Percentiles rank a stretch among this genome's conserved stretches.
Conservation (phyloP, 1,284 basidiomycete genomes). For the Pseudozyma thailandica region DNA sequence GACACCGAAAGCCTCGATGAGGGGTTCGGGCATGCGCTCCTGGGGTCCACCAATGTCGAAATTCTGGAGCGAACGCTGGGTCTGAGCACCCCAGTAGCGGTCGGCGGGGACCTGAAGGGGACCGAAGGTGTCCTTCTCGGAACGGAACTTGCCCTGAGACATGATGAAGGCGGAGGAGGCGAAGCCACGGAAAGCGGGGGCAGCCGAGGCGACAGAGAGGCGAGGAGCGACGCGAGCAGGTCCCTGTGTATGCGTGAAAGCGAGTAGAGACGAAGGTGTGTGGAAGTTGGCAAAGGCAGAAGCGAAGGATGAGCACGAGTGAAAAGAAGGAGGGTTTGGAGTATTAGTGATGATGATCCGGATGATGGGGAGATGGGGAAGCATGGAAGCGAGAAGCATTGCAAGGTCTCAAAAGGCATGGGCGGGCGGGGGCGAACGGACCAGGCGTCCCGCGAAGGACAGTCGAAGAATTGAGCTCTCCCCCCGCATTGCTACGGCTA, state of each 20-base stretch:
- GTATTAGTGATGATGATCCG: constrained; percentile 8
- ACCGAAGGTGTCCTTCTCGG: constrained; percentile 81
- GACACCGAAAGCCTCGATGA: constrained; percentile 97
- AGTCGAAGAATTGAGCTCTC: not conserved
- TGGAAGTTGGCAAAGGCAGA: not conserved
- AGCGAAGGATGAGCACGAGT: not conserved
- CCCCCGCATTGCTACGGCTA: not conserved
- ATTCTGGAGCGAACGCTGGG: constrained; percentile 95
- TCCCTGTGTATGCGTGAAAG: constrained; percentile 5
- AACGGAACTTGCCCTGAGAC: constrained; percentile 53
- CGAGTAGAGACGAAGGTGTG: not conserved
- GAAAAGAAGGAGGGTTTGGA: not conserved
- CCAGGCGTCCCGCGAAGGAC: constrained; percentile 9
- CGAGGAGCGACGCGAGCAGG: constrained; percentile 38
- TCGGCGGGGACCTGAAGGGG: constrained; percentile 92
- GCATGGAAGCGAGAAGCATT: not conserved
- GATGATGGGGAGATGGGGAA: constrained; percentile 4
- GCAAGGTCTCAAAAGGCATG: no score
- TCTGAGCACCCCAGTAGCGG: constrained; percentile 98
- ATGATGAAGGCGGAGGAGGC: constrained; percentile 43
- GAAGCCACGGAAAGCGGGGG: constrained; percentile 30
- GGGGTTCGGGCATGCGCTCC: constrained; percentile 89
- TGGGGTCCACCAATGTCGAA: constrained; percentile 97
- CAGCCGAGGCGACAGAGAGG: constrained; percentile 30
- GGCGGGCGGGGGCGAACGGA: constrained; percentile 24